Evolutionary conservation across 495 filamentous ascomycete species (phyloP), one percentile per base, ranked within the genome.

Genomic region (Penicillium odoratum): DNA sequence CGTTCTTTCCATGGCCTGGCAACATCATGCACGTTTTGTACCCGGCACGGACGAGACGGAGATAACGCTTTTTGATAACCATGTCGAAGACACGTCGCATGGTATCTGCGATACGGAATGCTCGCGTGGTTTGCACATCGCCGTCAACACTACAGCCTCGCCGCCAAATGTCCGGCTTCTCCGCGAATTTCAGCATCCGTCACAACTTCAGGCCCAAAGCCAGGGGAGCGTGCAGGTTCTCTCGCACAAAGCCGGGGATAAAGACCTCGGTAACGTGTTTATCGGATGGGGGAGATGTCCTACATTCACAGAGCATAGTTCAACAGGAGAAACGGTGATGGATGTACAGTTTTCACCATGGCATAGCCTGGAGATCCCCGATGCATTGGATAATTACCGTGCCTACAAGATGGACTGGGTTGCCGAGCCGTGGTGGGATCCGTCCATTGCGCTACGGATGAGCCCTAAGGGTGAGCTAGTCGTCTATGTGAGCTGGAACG

Each of bases 401-500:
- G 64, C 60, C 1, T 63, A 63, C 30, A 66, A 63, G 45, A 58
- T 61, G 57, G 52, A 66, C 29, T 66, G 64, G 64, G 44, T 56
- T 33, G 64, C 55, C 7, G 59, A 48, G 6, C 64, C 64, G 1
- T 63, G 58, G 57, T 63, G 60, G 60, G 57, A 56, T 58, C 61
- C 66, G 18, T 51, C 44, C 1, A 59, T 64, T 54, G 63, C 63
- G 6, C 38, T 51, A 40, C 36, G 59, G 16, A 42, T 26, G 45
- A 51, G 52, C 9, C 7, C 36, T 2, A 44, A 58, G 3, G 53
- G 51, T 5, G 50, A 57, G 42, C 21, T 63, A 15, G 50, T 56
- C 13, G 43, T 63, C 26, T 64, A 64, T 16, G 54, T 61, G 2
- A 66, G 66, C 51, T 66, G 66, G 66, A 69, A 69, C 46, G 84